Base-by-base conservation (phyloP, 768 basidiomycete species). In the Butyriboletus loyo region DNA sequence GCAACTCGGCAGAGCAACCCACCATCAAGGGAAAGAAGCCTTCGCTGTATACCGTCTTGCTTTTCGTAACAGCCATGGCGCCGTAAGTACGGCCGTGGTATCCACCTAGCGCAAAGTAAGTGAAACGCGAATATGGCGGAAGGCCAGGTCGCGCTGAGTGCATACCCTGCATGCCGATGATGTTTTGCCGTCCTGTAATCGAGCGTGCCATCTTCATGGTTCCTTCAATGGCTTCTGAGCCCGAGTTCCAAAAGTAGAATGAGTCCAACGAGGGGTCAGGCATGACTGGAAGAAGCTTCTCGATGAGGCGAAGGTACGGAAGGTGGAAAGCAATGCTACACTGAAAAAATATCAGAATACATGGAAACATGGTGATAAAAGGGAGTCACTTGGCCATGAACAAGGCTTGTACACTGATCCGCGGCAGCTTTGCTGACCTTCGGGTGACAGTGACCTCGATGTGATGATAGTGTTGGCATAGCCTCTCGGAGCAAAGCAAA, bases 171-270 rank as follows among this genome's bases (percentile, higher is more conserved):
- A 98, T 91, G 53, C 81, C 75, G 49, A 98, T 92, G 54, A 98
- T 81, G 66, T 96, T 93, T 66, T 92, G 92, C 57, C 81, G 77
- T 28, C 86, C 84, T 1, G 95, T 98, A 31, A 85, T 73, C 24
- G 69, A 65, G 31, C 95, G 82, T 4, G 90, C 88, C 74, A 98
- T 84, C 73, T 97, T 98, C 57, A 98, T 71, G 3, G 92, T 79
- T 1, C 85, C 91, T 71, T 97, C 95, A 39, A 93, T 80, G 1
- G 94, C 96, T 70, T 98, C 96, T 1, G 92, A 86, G 3, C 96
- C 96, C 2, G 93, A 95, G 75, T 92, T 98, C 89, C 89, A 92
- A 72, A 97, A 92, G 81, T 94, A 97, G 79, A 98, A 98, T 24
- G 91, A 91, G 68, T 96, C 89, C 30, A 98, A 78, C 1, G 92